Percentiles rank a stretch among this genome's conserved stretches.
These are phyloP conservation scores for Xylaria palmicola DNA, from an alignment of 495 filamentous ascomycete genomes.

Conservation along the genomic window DNA sequence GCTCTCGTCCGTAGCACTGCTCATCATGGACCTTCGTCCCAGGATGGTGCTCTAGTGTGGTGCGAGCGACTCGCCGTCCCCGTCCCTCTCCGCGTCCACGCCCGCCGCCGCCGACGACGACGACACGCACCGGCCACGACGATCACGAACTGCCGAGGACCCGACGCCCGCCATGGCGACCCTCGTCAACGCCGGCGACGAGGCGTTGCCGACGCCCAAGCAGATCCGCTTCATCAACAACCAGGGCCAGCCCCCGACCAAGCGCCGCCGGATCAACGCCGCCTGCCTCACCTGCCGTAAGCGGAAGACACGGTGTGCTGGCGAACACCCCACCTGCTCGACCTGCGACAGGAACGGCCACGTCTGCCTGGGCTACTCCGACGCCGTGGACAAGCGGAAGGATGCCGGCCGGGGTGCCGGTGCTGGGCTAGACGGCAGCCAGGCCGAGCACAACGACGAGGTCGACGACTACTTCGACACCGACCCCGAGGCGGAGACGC, in stretches of 20 bases:
- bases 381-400: slow-evolving; percentile 47
- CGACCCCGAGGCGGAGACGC: slow-evolving; percentile 34
- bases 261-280: slow-evolving; percentile 76
- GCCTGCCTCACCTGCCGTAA: slow-evolving; percentile 80
- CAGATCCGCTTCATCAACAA: slow-evolving; percentile 78
- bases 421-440: slow-evolving; percentile 13
- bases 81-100: background rate
- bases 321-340: slow-evolving; percentile 71
- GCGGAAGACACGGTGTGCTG: slow-evolving; percentile 80
- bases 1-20: background rate
- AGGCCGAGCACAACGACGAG: slow-evolving; percentile 28
- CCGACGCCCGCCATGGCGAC: slow-evolving; percentile 36
- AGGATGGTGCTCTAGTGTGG: slow-evolving; percentile 15
- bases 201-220: slow-evolving; percentile 46
- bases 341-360: slow-evolving; percentile 76
- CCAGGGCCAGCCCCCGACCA: slow-evolving; percentile 77
- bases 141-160: background rate
- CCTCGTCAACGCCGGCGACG: slow-evolving; percentile 38
- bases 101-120: background rate
- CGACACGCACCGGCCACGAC: background rate
- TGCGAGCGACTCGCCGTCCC: slow-evolving; percentile 9
- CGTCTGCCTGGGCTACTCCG: slow-evolving; percentile 65
- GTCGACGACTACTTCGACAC: slow-evolving; percentile 29
- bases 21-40: slow-evolving; percentile 9
- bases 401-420: slow-evolving; percentile 27